Evolutionary conservation across 2,329 filamentous ascomycete genomes (phyloP).

Genomic region (Rhexocercosporidium sp.): DNA sequence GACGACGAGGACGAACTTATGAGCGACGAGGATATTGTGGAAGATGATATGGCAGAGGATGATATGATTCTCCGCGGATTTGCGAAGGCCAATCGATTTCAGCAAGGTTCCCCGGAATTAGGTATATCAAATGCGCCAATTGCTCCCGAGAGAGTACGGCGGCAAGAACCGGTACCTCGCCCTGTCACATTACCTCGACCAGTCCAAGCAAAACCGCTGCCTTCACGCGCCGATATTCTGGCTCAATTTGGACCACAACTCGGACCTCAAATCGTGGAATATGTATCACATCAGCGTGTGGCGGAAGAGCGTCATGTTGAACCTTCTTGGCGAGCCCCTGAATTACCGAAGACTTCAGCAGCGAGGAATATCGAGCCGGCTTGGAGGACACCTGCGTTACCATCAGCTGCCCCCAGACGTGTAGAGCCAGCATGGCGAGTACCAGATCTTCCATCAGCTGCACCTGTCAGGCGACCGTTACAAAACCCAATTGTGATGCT

Average conservation of each 20-base stretch:
- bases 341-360: slow-evolving; percentile 10
- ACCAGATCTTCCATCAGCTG: slow-evolving; percentile 27
- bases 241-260: slow-evolving; percentile 39
- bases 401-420: slow-evolving; percentile 14
- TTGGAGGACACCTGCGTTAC: slow-evolving; percentile 35
- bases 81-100: slow-evolving; percentile 30
- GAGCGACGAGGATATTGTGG: slow-evolving; percentile 37
- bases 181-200: not conserved
- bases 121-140: slow-evolving; percentile 1
- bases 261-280: slow-evolving; percentile 37
- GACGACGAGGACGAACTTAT: slow-evolving; percentile 37
- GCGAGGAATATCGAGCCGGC: slow-evolving; percentile 37
- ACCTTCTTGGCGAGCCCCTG: slow-evolving; percentile 37
- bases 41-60: slow-evolving; percentile 41
- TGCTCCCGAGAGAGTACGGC: not conserved
- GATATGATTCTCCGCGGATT: slow-evolving; percentile 42
- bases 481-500: slow-evolving; percentile 25
- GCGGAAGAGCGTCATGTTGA: slow-evolving; percentile 34
- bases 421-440: slow-evolving; percentile 40
- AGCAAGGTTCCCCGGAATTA: slow-evolving; percentile 27
- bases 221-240: slow-evolving; percentile 38
- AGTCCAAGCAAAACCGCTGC: slow-evolving; percentile 21
- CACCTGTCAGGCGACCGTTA: slow-evolving; percentile 24
- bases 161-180: slow-evolving; percentile 2
- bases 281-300: slow-evolving; percentile 34